Base-by-base conservation (phyloP, 1,139 yeast species). In the Cylindricascospora bacillispora region DNA sequence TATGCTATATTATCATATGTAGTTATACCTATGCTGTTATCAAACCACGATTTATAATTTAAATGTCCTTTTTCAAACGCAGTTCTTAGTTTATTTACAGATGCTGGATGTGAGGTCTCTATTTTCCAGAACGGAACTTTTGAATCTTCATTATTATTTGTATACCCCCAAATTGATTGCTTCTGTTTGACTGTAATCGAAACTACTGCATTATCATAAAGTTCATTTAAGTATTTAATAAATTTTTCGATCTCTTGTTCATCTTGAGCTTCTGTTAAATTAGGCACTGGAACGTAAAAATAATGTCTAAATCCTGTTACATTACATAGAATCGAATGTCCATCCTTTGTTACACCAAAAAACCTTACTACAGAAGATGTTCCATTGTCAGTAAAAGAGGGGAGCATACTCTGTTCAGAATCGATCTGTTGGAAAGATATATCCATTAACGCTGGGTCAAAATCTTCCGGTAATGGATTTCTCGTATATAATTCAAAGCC, bases 161-260 rank as follows among this genome's bases (percentile, higher is more conserved):
- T 76, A 52, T 68, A 92, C 4, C 97, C 97, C 95, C 95, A 86
- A 33, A 92, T 75, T 7, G 93, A 79, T 53, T 86, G 94, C 45
- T 81, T 85, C 45, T 66, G 56, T 5, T 56, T 61, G 4, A 85
- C 63, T 37, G 81, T 83, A 15, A 86, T 62, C 18, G 67, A 66
- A 37, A 70, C 67, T 7, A 80, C 62, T 17, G 37, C 36, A 27
- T 44, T 39, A 15, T 63, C 68, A 44, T 62, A 76, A 29, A 60
- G 62, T 10, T 63, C 60, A 34, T 63, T 60, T 35, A 82, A 44
- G 45, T 73, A 63, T 13, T 56, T 49, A 4, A 60, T 57, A 39
- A 83, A 70, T 4, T 57, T 57, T 0, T 53, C 44, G 30, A 78
- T 51, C 38, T 73, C 74, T 25, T 64, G 67, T 32, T 65, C 63